Conservation (phyloP, 495 filamentous ascomycete species). For the Copromyces sp. region DNA sequence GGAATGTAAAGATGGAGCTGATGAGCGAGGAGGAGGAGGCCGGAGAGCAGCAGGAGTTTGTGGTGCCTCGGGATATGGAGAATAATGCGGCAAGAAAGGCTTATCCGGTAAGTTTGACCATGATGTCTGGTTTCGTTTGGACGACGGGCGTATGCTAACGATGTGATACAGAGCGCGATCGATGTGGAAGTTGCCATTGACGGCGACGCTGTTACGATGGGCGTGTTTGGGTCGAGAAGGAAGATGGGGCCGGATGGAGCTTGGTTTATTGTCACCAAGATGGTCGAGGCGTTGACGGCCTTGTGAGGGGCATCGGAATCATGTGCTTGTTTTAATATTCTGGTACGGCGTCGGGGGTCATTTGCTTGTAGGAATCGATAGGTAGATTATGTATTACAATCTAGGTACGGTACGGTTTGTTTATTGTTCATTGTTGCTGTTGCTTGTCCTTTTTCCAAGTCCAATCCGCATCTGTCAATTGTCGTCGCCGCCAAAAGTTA, state of each 20-base stretch:
- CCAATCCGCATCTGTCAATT: slow-evolving; percentile 8
- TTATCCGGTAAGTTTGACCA: slow-evolving; percentile 24
- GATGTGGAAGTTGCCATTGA: slow-evolving; percentile 44
- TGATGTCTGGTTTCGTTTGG: too few relatives aligned
- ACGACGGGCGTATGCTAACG: neutral
- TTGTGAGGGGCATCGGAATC: neutral
- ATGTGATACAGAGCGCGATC: slow-evolving; percentile 32
- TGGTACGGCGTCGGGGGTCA: neutral
- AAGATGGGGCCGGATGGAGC: slow-evolving; percentile 6
- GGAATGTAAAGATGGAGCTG: neutral
- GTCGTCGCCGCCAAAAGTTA: neutral
- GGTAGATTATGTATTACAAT: neutral
- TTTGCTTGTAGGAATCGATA: neutral
- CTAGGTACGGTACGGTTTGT: neutral
- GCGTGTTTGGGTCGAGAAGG: slow-evolving; percentile 35
- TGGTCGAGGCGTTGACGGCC: neutral
- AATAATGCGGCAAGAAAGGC: slow-evolving; percentile 18
- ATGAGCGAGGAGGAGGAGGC: neutral
- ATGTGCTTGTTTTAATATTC: too few relatives aligned
- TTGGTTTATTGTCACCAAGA: neutral
- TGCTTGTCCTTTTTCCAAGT: slow-evolving; percentile 8
- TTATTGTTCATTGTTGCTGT: neutral
- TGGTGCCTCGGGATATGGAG: neutral
- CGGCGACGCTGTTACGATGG: slow-evolving; percentile 39
- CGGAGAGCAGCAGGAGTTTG: neutral